A percentile compares a stretch with the other conserved stretches of the same genome.
Evolutionary conservation across 139 green algal genomes (phyloP).

Genomic region (Haematococcus sp.): DNA sequence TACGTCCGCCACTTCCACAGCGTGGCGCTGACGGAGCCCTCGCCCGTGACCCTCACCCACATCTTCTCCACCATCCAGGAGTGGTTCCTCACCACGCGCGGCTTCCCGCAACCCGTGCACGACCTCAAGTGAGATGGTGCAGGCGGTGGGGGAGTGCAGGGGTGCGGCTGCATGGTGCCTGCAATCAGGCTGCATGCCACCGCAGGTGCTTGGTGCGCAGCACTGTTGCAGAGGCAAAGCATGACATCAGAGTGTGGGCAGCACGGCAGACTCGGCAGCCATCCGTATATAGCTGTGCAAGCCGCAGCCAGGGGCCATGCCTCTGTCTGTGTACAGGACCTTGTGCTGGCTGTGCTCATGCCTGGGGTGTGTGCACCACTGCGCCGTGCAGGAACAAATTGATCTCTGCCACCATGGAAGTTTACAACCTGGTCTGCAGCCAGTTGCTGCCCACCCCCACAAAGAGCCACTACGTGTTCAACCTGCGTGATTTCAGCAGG

Average conservation of each 20-base stretch:
- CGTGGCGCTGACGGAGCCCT: constrained; percentile 46
- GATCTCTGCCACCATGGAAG: constrained; percentile 46
- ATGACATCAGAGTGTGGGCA: no score
- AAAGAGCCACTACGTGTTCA: constrained; percentile 69
- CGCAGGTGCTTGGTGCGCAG: no score
- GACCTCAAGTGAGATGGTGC: constrained; percentile 15
- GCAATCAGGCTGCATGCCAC: no score
- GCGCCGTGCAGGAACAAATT: constrained; percentile 27
- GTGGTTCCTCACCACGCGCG: constrained; percentile 52
- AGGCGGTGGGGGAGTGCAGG: no score
- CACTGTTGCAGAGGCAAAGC: no score
- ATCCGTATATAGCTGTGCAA: no score
- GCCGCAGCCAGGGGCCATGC: no score
- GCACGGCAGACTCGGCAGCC: no score
- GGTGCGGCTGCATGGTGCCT: no score
- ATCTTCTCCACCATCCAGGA: constrained; percentile 72
- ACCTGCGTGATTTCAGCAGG: constrained; percentile 53
- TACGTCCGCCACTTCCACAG: constrained; percentile 62
- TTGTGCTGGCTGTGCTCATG: no score
- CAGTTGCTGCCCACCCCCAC: constrained; percentile 59
- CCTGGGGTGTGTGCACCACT: no score
- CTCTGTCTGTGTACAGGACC: no score
- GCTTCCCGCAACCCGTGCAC: constrained; percentile 30
- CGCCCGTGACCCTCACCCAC: constrained; percentile 35
- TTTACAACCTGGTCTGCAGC: constrained; percentile 46